phyloP scores from a whole-genome alignment of 805 yeast genomes.

The Cyberlindnera lachancei region DNA sequence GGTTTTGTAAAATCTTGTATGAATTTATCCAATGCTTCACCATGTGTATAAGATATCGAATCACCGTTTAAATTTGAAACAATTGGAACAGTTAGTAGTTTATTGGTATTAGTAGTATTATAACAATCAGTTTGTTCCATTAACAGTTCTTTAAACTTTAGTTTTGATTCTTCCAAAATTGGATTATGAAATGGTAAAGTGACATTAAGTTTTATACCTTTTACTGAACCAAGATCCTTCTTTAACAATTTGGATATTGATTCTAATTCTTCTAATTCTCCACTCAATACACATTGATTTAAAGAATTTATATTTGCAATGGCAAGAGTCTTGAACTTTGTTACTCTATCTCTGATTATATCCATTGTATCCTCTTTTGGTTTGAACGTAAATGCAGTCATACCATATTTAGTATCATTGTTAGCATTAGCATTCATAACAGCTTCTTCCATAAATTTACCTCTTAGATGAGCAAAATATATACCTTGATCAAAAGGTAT shows the following conservation, averaged over 20 bases:
- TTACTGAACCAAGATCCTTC: conserved; percentile 19
- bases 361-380: conserved; percentile 1
- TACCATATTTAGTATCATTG: conserved; percentile 22
- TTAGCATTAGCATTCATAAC: conserved; percentile 13
- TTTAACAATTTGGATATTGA: conserved; percentile 11
- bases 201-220: conserved; percentile 29
- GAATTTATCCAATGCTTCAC: conserved; percentile 26
- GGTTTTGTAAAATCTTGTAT: conserved; percentile 36
- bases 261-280: conserved; percentile 19
- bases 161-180: conserved; percentile 27
- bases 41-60: conserved; percentile 16
- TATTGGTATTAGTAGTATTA: conserved; percentile 7
- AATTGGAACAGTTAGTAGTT: conserved; percentile 26
- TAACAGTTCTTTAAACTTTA: conserved; percentile 16
- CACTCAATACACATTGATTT: conserved; percentile 36
- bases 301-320: conserved; percentile 36
- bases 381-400: conserved; percentile 29
- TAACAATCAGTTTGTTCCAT: conserved; percentile 6
- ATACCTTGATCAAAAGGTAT: conserved; percentile 14
- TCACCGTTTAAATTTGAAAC: conserved; percentile 31
- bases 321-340: conserved; percentile 13
- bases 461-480: conserved; percentile 28
- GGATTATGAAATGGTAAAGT: conserved; percentile 39
- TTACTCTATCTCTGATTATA: conserved; percentile 4
- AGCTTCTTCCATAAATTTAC: conserved; percentile 30